Percentiles rank a stretch among this genome's conserved stretches.
These are phyloP conservation scores for Termitomyces sp. DNA, from an alignment of 768 basidiomycete genomes.

Conservation along the genomic window DNA sequence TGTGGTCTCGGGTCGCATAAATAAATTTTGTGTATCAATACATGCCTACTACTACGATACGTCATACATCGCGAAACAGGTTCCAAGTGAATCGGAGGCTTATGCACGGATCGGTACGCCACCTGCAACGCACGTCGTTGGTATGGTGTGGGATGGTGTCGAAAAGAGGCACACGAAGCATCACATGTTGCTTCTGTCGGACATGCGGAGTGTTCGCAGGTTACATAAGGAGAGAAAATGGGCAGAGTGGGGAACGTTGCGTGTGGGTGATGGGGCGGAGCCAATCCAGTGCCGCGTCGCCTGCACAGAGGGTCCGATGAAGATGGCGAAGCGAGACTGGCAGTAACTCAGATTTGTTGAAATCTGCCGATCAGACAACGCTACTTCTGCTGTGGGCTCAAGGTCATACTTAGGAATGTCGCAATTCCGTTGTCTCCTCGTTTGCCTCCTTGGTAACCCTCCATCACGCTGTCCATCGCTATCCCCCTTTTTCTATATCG, in stretches of 20 bases:
- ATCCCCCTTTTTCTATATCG: conserved; percentile 27
- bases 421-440: conserved; percentile 24
- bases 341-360: conserved; percentile 19
- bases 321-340: conserved; percentile 15
- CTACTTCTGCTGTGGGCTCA: conserved; percentile 15
- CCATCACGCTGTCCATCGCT: conserved; percentile 31
- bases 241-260: not conserved
- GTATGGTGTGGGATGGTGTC: not conserved
- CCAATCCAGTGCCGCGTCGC: conserved; percentile 30
- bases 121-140: conserved; percentile 13
- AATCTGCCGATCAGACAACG: conserved; percentile 29
- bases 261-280: conserved; percentile 23
- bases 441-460: conserved; percentile 40
- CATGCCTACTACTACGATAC: not conserved
- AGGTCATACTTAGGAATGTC: conserved; percentile 25
- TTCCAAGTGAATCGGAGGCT: conserved; percentile 16
- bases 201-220: conserved; percentile 11
- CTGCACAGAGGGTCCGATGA: conserved; percentile 34
- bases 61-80: conserved; percentile 3
- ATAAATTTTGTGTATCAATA: not conserved
- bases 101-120: conserved; percentile 16
- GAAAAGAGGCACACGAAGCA: conserved; percentile 19
- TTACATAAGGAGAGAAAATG: conserved; percentile 1
- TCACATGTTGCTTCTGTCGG: conserved; percentile 14
- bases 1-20: not conserved